Percentiles rank a stretch among this genome's conserved stretches.
phyloP scores from a whole-genome alignment of 345 rosid species.

The Aethionema arabicum region DNA sequence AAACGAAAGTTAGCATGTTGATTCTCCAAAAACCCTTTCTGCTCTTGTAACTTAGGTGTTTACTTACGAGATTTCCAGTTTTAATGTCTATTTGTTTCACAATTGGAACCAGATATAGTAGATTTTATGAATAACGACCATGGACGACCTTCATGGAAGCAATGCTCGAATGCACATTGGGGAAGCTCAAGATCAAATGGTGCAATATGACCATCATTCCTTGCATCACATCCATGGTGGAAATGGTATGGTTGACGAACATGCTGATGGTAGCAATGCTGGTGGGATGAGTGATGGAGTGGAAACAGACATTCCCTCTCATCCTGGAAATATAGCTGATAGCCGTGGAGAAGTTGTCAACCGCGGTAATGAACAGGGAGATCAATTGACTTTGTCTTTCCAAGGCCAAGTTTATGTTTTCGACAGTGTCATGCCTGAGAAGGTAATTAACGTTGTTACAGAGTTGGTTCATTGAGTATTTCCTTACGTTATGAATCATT shows the following conservation, averaged over 20 bases:
- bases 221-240: constrained; percentile 47
- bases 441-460: constrained; percentile 39
- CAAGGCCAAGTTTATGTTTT: constrained; percentile 81
- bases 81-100: constrained; percentile 3
- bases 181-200: constrained; percentile 46
- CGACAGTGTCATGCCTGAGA: constrained; percentile 66
- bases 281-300: constrained; percentile 39
- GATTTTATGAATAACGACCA: constrained; percentile 26
- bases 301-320: constrained; percentile 52
- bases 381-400: constrained; percentile 68
- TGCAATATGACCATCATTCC: constrained; percentile 46
- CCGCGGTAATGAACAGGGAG: constrained; percentile 48
- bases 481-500: background rate
- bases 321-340: constrained; percentile 49
- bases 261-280: constrained; percentile 38
- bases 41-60: background rate
- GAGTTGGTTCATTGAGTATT: constrained; percentile 6
- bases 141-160: constrained; percentile 51
- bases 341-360: constrained; percentile 43
- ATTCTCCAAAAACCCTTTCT: background rate
- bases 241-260: constrained; percentile 41
- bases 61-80: background rate
- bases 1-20: too few relatives aligned
- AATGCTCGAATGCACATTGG: constrained; percentile 43
- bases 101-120: constrained; percentile 10